phyloP scores from a whole-genome alignment of 169 alveolate genomes.

The Eimeria falciformis region DNA sequence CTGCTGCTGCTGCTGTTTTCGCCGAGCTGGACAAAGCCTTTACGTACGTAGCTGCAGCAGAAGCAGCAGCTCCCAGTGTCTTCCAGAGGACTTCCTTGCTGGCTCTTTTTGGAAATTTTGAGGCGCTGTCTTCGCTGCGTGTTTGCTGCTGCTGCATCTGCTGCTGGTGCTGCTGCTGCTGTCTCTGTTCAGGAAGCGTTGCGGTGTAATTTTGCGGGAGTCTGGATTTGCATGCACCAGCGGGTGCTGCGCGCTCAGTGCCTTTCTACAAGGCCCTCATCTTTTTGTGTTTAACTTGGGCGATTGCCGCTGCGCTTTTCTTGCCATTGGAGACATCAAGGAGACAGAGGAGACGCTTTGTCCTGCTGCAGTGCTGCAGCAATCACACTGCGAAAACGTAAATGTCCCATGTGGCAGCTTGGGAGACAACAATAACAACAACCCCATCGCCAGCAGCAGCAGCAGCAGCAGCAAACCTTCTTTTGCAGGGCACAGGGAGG shows the following conservation, averaged over 20 bases:
- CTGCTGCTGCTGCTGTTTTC: slow-evolving; percentile 1
- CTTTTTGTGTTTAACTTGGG: neutral
- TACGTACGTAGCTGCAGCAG: neutral
- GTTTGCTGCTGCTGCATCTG: neutral
- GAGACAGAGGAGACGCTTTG: neutral
- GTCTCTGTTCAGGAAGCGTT: neutral
- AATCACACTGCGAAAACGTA: neutral
- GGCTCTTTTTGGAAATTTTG: too few species aligned
- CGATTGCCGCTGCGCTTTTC: slow-evolving; percentile 13
- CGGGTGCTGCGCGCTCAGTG: slow-evolving; percentile 24
- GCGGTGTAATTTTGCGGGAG: neutral
- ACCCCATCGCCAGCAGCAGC: neutral
- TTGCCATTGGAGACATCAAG: neutral
- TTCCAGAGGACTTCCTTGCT: too few species aligned
- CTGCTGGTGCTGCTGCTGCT: slow-evolving; percentile 13
- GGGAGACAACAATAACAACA: neutral
- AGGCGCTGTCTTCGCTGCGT: too few species aligned
- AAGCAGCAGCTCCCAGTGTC: neutral
- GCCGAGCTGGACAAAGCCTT: neutral
- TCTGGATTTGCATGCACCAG: neutral
- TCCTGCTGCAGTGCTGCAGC: neutral
- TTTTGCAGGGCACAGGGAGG: neutral
- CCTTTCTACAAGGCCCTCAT: slow-evolving; percentile 8
- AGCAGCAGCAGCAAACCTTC: slow-evolving; percentile 22
- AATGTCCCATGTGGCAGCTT: neutral